These are phyloP conservation scores for Nannizziopsis arthrosporioides DNA, from an alignment of 2,329 filamentous ascomycete species.

Conservation along the genomic window DNA sequence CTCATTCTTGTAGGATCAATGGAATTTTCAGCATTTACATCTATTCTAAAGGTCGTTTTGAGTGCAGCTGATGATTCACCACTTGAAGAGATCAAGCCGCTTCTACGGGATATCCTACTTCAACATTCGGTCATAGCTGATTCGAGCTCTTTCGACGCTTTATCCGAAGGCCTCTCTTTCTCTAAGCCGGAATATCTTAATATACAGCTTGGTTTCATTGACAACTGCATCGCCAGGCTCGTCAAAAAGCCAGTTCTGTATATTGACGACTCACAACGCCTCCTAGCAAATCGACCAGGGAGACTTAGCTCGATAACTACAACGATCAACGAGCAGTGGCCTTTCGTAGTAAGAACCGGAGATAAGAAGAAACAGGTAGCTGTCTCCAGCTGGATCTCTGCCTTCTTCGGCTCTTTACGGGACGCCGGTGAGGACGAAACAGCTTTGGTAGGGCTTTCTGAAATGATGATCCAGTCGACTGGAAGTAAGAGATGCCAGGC, in stretches of 20 bases:
- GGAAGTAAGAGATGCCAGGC: conserved; percentile 29
- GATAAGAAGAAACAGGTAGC: conserved; percentile 34
- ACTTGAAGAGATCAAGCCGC: conserved; percentile 24
- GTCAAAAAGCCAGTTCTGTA: conserved; percentile 70
- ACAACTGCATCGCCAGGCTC: conserved; percentile 69
- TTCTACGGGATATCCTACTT: conserved; percentile 27
- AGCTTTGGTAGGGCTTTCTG: conserved; percentile 37
- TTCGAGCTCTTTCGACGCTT: conserved; percentile 26
- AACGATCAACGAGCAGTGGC: conserved; percentile 64
- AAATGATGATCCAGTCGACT: conserved; percentile 33
- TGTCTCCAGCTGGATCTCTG: conserved; percentile 48
- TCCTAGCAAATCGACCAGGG: conserved; percentile 22
- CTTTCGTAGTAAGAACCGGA: conserved; percentile 49
- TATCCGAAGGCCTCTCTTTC: conserved; percentile 29
- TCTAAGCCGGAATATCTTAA: conserved; percentile 24
- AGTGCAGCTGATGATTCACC: conserved; percentile 23
- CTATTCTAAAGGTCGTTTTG: conserved; percentile 30
- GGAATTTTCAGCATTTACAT: conserved; percentile 33
- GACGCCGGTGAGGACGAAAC: conserved; percentile 41
- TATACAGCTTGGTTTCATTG: conserved; percentile 58
- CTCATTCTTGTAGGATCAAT: conserved; percentile 22
- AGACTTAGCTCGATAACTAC: conserved; percentile 54
- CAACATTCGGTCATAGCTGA: conserved; percentile 30
- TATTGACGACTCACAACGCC: conserved; percentile 43
- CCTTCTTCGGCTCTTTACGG: conserved; percentile 45